Evolutionary conservation across 441 rosid genomes (phyloP).

Genomic region (Gossypium laxum): DNA sequence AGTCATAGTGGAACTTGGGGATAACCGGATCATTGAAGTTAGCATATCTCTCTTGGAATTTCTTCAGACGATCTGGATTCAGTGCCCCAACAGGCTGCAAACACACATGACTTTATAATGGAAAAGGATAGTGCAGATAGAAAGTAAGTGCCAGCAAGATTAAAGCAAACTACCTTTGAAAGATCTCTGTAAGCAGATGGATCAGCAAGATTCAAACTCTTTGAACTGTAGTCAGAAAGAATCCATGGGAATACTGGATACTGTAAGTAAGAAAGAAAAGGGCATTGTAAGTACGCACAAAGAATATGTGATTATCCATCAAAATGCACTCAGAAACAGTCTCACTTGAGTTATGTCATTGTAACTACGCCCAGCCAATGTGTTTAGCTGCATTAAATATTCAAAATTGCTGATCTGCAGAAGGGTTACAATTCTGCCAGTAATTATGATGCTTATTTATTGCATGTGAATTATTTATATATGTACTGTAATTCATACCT

Average conservation of each 20-base stretch:
- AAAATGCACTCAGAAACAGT: slow-evolving; percentile 8
- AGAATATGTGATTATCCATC: not conserved
- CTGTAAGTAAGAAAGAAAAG: slow-evolving; percentile 38
- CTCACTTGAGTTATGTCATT: slow-evolving; percentile 96
- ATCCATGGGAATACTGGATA: slow-evolving; percentile 99
- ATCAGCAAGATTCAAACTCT: slow-evolving; percentile 67
- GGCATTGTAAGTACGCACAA: not conserved
- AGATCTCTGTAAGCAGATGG: slow-evolving; percentile 89
- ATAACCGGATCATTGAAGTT: slow-evolving; percentile 95
- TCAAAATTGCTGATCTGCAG: slow-evolving; percentile 98
- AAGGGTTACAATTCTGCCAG: slow-evolving; percentile 17
- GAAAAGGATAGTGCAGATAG: slow-evolving; percentile 11
- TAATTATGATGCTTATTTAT: slow-evolving; percentile 1
- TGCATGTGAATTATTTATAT: not conserved
- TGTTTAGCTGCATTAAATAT: slow-evolving; percentile 91
- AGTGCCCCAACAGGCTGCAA: slow-evolving; percentile 97
- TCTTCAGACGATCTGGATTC: slow-evolving; percentile 68
- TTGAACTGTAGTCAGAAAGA: slow-evolving; percentile 75
- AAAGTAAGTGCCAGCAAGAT: slow-evolving; percentile 21
- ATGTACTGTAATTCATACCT: slow-evolving; percentile 42
- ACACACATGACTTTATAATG: slow-evolving; percentile 20
- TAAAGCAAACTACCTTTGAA: slow-evolving; percentile 61
- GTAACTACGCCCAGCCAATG: slow-evolving; percentile 96
- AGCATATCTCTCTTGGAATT: slow-evolving; percentile 92
- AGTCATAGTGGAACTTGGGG: slow-evolving; percentile 97